Evolutionary conservation across 768 basidiomycete species (phyloP).

Genomic region (Hebeloma cylindrosporum): DNA sequence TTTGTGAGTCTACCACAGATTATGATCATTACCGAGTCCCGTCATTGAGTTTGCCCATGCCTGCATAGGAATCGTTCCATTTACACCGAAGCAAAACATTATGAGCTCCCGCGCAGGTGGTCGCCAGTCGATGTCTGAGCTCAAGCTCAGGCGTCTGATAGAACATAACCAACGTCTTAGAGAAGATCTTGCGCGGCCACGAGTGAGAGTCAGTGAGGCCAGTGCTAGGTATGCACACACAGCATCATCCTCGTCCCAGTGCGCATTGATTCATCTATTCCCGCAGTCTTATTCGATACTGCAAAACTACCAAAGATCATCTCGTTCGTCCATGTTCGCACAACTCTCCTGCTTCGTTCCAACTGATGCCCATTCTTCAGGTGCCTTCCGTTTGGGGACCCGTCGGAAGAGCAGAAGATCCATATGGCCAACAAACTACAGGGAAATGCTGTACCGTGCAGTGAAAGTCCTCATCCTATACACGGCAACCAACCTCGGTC

Average conservation of each 20-base stretch:
- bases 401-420: constrained; percentile 89
- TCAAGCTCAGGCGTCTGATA: constrained; percentile 90
- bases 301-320: constrained; percentile 92
- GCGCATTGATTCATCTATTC: constrained; percentile 11
- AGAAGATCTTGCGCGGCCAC: constrained; percentile 87
- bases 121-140: constrained; percentile 93
- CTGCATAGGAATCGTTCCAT: too few species aligned
- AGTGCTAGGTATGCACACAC: constrained; percentile 67
- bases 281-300: constrained; percentile 85
- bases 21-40: too few species aligned
- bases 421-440: constrained; percentile 72
- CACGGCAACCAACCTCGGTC: constrained; percentile 2
- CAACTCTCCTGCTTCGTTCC: neutral
- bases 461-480: constrained; percentile 26
- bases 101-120: constrained; percentile 66
- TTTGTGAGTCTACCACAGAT: too few species aligned
- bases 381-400: constrained; percentile 98
- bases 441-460: constrained; percentile 65
- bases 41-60: too few species aligned
- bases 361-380: constrained; percentile 36
- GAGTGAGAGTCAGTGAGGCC: constrained; percentile 91
- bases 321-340: constrained; percentile 31
- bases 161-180: constrained; percentile 92
- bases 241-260: constrained; percentile 6
- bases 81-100: constrained; percentile 19